These are phyloP conservation scores for Platanthera zijinensis DNA, from an alignment of 106 monocot species.

Conservation along the genomic window DNA sequence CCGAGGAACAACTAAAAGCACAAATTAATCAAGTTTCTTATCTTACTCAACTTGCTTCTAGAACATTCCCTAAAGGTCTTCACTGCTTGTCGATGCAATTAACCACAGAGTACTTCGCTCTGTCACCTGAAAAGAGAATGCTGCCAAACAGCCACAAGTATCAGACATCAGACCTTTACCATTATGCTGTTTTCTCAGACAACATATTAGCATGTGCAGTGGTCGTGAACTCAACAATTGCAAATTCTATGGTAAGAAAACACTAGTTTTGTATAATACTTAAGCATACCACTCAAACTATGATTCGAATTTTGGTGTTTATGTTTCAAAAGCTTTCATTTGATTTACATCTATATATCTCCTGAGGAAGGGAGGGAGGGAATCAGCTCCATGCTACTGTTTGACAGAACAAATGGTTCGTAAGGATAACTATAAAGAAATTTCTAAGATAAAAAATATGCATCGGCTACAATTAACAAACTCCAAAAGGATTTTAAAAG, in stretches of 20 bases:
- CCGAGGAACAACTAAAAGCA: conserved; percentile 73
- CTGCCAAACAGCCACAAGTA: conserved; percentile 28
- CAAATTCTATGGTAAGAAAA: conserved; percentile 42
- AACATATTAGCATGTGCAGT: conserved; percentile 85
- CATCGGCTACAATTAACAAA: too few species aligned
- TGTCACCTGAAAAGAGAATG: conserved; percentile 33
- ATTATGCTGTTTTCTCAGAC: conserved; percentile 86
- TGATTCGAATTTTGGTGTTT: conserved; percentile 1
- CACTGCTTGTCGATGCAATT: conserved; percentile 86
- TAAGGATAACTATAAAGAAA: too few species aligned
- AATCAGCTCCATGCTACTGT: too few species aligned
- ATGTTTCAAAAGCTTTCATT: not conserved
- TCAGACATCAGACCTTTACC: conserved; percentile 46
- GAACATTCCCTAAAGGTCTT: conserved; percentile 86
- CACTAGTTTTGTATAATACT: not conserved
- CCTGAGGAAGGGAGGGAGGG: too few species aligned
- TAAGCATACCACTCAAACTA: not conserved
- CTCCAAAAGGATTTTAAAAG: too few species aligned
- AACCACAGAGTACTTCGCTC: conserved; percentile 61
- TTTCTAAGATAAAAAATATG: too few species aligned
- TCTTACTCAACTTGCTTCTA: conserved; percentile 57
- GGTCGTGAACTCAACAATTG: conserved; percentile 73
- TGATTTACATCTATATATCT: not conserved
- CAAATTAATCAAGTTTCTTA: conserved; percentile 60
- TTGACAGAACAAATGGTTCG: too few species aligned